Percentiles rank a stretch among this genome's conserved stretches.
phyloP scores from a whole-genome alignment of 441 rosid genomes.

The Bocquillonia castaneifolia region DNA sequence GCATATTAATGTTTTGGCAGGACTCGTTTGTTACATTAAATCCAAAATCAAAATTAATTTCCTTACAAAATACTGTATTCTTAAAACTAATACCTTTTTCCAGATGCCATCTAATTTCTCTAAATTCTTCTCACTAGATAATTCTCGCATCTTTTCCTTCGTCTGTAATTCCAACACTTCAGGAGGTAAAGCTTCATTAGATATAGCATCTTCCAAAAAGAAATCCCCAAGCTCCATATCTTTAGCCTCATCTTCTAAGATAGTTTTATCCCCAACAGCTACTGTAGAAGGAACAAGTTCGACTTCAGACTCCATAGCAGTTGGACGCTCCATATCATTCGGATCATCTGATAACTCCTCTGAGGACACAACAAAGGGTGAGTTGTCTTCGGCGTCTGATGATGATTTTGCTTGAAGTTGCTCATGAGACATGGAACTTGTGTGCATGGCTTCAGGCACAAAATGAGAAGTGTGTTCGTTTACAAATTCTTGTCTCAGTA shows the following conservation, averaged over 20 bases:
- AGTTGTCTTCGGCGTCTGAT: constrained; percentile 25
- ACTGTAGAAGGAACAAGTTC: constrained; percentile 27
- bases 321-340: constrained; percentile 31
- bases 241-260: constrained; percentile 34
- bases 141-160: constrained; percentile 59
- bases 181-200: constrained; percentile 38
- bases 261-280: constrained; percentile 29
- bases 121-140: constrained; percentile 53
- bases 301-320: constrained; percentile 31
- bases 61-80: constrained; percentile 17
- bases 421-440: constrained; percentile 25
- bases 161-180: constrained; percentile 61
- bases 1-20: neutral
- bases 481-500: constrained; percentile 55
- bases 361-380: constrained; percentile 18
- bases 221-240: constrained; percentile 69
- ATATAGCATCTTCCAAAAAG: constrained; percentile 49
- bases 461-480: constrained; percentile 29
- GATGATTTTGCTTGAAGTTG: constrained; percentile 24
- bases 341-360: constrained; percentile 29
- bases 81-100: constrained; percentile 65
- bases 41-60: constrained; percentile 6
- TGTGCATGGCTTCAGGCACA: constrained; percentile 27
- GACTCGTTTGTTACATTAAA: constrained; percentile 1
- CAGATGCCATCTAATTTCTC: constrained; percentile 81